Evolutionary conservation across 2,329 filamentous ascomycete species (phyloP).

Genomic region (Stenocarpella maydis): DNA sequence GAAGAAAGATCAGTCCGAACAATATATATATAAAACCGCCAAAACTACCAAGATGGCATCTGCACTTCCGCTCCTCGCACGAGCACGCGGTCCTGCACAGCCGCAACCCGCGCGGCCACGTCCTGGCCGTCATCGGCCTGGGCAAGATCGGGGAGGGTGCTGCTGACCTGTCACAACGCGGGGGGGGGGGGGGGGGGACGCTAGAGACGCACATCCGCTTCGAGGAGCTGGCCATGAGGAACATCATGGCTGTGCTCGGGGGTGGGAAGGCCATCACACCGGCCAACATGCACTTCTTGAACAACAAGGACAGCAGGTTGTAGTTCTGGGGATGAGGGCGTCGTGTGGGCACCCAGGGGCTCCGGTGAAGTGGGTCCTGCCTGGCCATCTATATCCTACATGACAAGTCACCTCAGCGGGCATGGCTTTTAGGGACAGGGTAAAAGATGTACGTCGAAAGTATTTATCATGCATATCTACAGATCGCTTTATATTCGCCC

Average conservation of each 20-base stretch:
- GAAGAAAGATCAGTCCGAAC: neutral
- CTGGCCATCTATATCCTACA: neutral
- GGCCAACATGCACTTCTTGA: slow-evolving; percentile 67
- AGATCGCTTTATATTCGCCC: neutral
- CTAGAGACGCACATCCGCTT: slow-evolving; percentile 73
- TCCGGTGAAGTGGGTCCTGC: neutral
- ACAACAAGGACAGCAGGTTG: slow-evolving; percentile 33
- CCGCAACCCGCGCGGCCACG: slow-evolving; percentile 68
- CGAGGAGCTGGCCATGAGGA: slow-evolving; percentile 72
- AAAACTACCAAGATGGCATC: neutral
- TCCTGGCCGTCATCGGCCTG: slow-evolving; percentile 73
- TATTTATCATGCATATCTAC: slow-evolving; percentile 18
- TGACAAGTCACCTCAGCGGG: neutral
- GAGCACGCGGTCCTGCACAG: slow-evolving; percentile 64
- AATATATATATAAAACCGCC: too few species aligned
- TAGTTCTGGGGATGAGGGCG: neutral
- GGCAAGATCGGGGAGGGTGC: slow-evolving; percentile 70
- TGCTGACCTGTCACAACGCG: slow-evolving; percentile 73
- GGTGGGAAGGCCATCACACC: slow-evolving; percentile 64
- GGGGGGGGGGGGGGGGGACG: slow-evolving; percentile 72
- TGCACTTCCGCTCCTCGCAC: slow-evolving; percentile 65
- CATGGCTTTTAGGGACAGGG: neutral
- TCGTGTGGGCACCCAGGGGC: neutral
- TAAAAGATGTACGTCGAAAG: neutral
- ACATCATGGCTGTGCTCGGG: slow-evolving; percentile 66